Percentiles rank a stretch among this genome's conserved stretches.
Evolutionary conservation across 169 alveolate species (phyloP).

Genomic region (Besnoitia besnoiti): DNA sequence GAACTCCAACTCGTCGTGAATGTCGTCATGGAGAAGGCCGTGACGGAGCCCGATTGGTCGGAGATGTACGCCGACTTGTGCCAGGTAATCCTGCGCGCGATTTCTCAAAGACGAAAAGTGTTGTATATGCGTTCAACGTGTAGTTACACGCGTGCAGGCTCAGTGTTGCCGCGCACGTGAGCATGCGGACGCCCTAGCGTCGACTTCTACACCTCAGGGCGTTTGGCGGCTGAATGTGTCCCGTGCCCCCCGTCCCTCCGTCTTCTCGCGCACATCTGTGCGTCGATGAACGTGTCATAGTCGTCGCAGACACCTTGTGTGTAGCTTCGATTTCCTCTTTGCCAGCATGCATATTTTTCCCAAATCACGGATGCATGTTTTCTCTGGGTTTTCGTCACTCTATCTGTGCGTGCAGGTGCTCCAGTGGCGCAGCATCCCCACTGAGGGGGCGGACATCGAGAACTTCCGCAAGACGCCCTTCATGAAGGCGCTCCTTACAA

Average conservation of each 20-base stretch:
- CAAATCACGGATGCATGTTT: neutral
- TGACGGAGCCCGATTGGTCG: slow-evolving; percentile 91
- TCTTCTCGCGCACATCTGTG: too few species aligned
- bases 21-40: slow-evolving; percentile 81
- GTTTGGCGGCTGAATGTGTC: too few species aligned
- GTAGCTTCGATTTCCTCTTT: too few species aligned
- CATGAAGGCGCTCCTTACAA: slow-evolving; percentile 50
- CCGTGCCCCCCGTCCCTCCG: too few species aligned
- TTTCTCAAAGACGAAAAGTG: neutral
- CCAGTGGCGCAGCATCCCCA: slow-evolving; percentile 63
- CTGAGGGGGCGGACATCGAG: slow-evolving; percentile 50
- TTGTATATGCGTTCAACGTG: neutral
- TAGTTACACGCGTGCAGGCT: neutral
- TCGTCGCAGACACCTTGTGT: too few species aligned
- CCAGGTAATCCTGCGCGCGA: slow-evolving; percentile 54
- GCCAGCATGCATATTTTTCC: neutral
- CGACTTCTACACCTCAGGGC: too few species aligned
- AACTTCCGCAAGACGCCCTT: slow-evolving; percentile 54
- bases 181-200: neutral
- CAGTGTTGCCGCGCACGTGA: neutral
- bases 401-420: slow-evolving; percentile 34
- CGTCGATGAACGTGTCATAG: too few species aligned
- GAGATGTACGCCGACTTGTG: slow-evolving; percentile 93
- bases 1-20: slow-evolving; percentile 61
- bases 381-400: neutral